Percentiles rank a stretch among this genome's conserved stretches.
Evolutionary conservation across 2,329 filamentous ascomycete species (phyloP).

Genomic region (Alternaria gaisen): DNA sequence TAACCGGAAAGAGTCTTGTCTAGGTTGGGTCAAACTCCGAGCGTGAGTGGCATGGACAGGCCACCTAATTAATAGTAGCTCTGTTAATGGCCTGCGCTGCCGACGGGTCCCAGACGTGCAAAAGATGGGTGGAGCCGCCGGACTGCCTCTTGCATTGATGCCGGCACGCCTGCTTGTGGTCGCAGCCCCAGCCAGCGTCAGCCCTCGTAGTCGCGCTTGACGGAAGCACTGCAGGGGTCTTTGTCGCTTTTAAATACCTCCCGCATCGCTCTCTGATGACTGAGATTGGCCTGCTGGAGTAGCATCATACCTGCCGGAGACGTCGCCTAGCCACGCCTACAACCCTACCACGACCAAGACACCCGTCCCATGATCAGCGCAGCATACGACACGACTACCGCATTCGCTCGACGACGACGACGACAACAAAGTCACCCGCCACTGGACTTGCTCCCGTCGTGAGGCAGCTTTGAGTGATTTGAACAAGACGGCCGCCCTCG

Average conservation of each 20-base stretch:
- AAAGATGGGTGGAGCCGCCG: conserved; percentile 32
- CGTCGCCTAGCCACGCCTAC: not conserved
- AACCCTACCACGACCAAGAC: not conserved
- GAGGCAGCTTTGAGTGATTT: not conserved
- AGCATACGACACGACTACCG: conserved; percentile 15
- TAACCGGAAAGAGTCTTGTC: conserved; percentile 29
- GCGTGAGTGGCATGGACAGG: conserved; percentile 28
- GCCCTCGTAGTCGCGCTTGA: conserved; percentile 21
- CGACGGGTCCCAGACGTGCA: conserved; percentile 31
- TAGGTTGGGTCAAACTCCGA: conserved; percentile 27
- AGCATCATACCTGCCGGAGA: conserved; percentile 6
- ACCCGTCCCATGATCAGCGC: conserved; percentile 18
- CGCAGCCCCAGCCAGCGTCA: conserved; percentile 26
- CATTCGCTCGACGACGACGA: conserved; percentile 11
- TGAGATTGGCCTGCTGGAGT: conserved; percentile 26
- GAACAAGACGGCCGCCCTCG: not conserved
- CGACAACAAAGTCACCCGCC: not conserved
- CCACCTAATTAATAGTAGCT: conserved; percentile 31
- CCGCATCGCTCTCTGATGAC: conserved; percentile 33
- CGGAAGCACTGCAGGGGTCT: conserved; percentile 27
- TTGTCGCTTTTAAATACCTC: conserved; percentile 38
- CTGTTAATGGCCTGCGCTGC: conserved; percentile 31
- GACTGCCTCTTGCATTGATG: conserved; percentile 23
- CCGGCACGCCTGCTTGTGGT: conserved; percentile 23
- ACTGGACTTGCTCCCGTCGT: not conserved